A percentile compares a stretch with the other conserved stretches of the same genome.
phyloP scores from a whole-genome alignment of 1,139 yeast genomes.

The Ogataea hybrid region DNA sequence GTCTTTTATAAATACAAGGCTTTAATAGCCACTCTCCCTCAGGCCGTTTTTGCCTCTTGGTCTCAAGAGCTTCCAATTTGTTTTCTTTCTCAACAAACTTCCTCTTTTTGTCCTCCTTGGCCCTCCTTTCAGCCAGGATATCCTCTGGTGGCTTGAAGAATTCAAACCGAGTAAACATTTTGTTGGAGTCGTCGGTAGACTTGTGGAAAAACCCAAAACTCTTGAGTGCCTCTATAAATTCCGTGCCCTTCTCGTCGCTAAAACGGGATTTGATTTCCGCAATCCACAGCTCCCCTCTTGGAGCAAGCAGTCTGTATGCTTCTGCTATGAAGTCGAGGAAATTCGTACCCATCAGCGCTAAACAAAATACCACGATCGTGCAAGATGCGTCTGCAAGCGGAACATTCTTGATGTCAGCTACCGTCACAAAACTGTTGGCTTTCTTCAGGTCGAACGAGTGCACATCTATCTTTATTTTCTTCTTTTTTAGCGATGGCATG shows the following conservation, averaged over 20 bases:
- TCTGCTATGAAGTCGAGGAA: constrained; percentile 88
- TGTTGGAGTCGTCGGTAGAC: constrained; percentile 80
- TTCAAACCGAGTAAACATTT: constrained; percentile 93
- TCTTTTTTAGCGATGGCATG: constrained; percentile 30
- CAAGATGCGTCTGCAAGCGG: constrained; percentile 80
- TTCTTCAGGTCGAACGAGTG: constrained; percentile 90
- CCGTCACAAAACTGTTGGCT: constrained; percentile 84
- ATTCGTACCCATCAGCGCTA: constrained; percentile 97
- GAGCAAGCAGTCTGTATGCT: constrained; percentile 82
- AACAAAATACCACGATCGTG: constrained; percentile 83
- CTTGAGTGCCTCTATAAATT: constrained; percentile 76
- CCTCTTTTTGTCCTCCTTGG: constrained; percentile 61
- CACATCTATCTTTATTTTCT: constrained; percentile 52
- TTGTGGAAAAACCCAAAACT: constrained; percentile 84
- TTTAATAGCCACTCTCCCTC: constrained; percentile 89
- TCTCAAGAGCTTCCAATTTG: constrained; percentile 52
- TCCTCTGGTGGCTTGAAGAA: constrained; percentile 86
- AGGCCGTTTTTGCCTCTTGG: constrained; percentile 53
- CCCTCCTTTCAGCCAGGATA: constrained; percentile 61
- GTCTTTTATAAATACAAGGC: constrained; percentile 93
- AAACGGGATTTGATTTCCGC: constrained; percentile 96
- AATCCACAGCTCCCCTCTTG: constrained; percentile 94
- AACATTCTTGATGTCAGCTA: constrained; percentile 90
- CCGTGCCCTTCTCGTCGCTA: constrained; percentile 63
- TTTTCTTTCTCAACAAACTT: constrained; percentile 72